These are phyloP conservation scores for Trametes hirsuta DNA, from an alignment of 1,284 basidiomycete species.

Conservation along the genomic window DNA sequence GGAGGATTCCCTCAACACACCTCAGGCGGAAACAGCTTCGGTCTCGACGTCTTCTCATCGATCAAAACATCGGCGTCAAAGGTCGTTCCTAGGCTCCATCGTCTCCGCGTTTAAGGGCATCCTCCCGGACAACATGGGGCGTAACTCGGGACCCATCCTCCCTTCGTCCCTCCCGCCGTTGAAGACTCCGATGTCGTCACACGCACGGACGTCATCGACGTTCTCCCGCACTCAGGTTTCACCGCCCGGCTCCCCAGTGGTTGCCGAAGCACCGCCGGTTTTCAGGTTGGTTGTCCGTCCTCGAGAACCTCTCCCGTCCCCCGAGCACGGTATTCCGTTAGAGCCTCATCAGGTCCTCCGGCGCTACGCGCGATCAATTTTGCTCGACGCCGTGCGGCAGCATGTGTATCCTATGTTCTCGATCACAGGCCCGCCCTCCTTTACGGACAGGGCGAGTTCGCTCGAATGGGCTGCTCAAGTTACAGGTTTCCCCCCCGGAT, in stretches of 20 bases:
- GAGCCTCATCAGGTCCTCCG: conserved; percentile 46
- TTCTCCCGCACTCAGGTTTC: conserved; percentile 31
- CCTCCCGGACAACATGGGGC: conserved; percentile 12
- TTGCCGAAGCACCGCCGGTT: conserved; percentile 23
- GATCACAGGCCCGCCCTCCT: conserved; percentile 26
- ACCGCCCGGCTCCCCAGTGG: conserved; percentile 30
- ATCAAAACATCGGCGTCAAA: conserved; percentile 57
- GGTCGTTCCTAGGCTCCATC: conserved; percentile 67
- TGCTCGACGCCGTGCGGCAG: conserved; percentile 76
- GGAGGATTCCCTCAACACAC: background rate
- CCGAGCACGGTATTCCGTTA: background rate
- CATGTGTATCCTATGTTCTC: conserved; percentile 57
- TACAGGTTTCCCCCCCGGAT: conserved; percentile 28
- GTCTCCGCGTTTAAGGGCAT: conserved; percentile 54
- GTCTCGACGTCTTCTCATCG: conserved; percentile 24
- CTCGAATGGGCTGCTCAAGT: conserved; percentile 38
- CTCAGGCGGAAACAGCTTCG: conserved; percentile 10
- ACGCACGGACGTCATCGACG: conserved; percentile 17
- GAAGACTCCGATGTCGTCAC: conserved; percentile 19
- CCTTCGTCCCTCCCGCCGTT: conserved; percentile 15
- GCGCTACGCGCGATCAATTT: conserved; percentile 68
- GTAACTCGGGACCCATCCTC: conserved; percentile 9
- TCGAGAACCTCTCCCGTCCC: conserved; percentile 18
- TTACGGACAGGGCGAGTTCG: conserved; percentile 4
- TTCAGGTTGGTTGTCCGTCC: conserved; percentile 24